Evolutionary conservation across 83 land plant species (phyloP), one percentile per base, ranked within the genome.

Genomic region (Picea engelmannii): DNA sequence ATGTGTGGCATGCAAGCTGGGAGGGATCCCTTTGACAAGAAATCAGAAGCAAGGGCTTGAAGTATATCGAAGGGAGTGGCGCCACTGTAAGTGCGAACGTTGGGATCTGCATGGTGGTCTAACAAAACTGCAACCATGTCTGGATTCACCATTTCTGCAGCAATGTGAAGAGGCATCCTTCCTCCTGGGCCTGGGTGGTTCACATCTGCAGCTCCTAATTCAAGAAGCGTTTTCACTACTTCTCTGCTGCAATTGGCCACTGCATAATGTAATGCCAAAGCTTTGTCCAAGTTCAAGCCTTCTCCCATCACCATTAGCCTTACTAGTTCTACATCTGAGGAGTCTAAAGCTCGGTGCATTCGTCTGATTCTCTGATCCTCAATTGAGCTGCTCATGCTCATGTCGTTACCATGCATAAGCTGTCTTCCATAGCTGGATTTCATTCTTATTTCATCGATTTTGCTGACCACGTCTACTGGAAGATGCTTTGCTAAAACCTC

Each of bases 291-390:
- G 81, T 94, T 91, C 17, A 96, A 89, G 31, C 99, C 99, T 81
- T 96, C 99, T 0, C 99, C 97, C 99, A 96, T 96, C 62, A 96
- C 99, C 99, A 96, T 96, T 12, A 96, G 94, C 89, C 92, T 94
- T 16, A 96, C 99, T 15, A 96, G 91, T 85, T 96, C 99, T n/a
- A 96, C 97, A 66, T 96, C 99, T 10, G 97, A 94, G 20, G 95
- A 92, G 85, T 96, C 97, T 38, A 96, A 83, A 12, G 99, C 99
- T 31, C 95, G 90, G 77, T 90, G 86, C 99, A 96, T 94, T 8
- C 97, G 89, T 21, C 93, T 83, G 49, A 92, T 92, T 76, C 87
- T 89, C 78, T 94, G 98, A 66, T 94, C 93, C 47, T 94, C 93
- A 38, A 87, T 78, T 5, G 91, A 91, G n/a, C 86, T 85, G n/a